Percentiles rank a stretch among this genome's conserved stretches.
Evolutionary conservation across 495 filamentous ascomycete species (phyloP).

Genomic region (Aspergillus egyptiacus): DNA sequence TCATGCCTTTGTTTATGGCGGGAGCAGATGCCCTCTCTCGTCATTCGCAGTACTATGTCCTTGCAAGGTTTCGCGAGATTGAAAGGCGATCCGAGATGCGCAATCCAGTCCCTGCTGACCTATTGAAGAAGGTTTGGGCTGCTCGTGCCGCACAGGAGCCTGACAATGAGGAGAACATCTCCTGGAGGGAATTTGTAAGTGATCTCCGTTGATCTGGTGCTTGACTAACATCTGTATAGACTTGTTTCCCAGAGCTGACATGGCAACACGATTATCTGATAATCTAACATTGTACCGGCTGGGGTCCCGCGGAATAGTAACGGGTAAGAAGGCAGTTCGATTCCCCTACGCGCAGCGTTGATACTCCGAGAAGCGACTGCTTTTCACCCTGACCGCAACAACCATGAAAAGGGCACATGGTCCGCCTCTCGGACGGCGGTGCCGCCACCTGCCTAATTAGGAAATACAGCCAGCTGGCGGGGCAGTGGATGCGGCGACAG

Average conservation of each 20-base stretch:
- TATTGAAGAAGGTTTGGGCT: conserved; percentile 33
- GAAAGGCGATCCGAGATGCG: conserved; percentile 28
- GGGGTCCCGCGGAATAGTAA: too few species aligned
- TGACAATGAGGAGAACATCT: conserved; percentile 26
- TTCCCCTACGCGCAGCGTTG: too few species aligned
- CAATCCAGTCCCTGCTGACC: conserved; percentile 20
- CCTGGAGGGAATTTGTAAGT: conserved; percentile 37
- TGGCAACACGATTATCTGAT: conserved; percentile 23
- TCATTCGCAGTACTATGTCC: conserved; percentile 32
- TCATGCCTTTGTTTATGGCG: conserved; percentile 36
- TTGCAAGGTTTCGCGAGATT: conserved; percentile 26
- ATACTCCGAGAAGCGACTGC: too few species aligned
- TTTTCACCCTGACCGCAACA: too few species aligned
- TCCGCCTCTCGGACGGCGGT: not conserved
- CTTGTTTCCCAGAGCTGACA: conserved; percentile 15
- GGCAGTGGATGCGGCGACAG: not conserved
- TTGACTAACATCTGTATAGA: conserved; percentile 9
- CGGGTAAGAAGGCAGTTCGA: too few species aligned
- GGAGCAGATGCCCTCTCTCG: conserved; percentile 29
- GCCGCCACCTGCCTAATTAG: conserved; percentile 11
- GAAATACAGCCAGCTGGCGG: conserved; percentile 8
- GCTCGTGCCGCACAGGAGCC: conserved; percentile 23
- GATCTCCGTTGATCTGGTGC: not conserved
- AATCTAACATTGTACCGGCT: conserved; percentile 4
- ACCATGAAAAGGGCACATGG: too few species aligned